Evolutionary conservation across 495 filamentous ascomycete species (phyloP), one percentile per base, ranked within the genome.

Genomic region (Parachaetomium inaequale): DNA sequence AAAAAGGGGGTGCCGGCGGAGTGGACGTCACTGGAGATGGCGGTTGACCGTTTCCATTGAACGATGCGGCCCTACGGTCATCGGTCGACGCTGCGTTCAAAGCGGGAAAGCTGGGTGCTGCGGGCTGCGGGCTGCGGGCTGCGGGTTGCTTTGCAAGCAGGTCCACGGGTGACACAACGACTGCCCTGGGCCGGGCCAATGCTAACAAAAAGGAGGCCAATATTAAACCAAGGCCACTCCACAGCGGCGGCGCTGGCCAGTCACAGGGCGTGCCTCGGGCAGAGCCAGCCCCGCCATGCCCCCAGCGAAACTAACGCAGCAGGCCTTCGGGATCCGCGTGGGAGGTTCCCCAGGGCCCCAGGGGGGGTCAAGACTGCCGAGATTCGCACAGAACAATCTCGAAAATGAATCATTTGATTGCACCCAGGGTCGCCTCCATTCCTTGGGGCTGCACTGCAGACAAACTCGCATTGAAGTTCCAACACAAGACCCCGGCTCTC

Each of bases 201-300:
- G 53, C 58, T 62, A 62, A 58, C 63, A 62, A 65, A 65, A 65
- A 65, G 63, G 63, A 62, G 54, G 34, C 54, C 63, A 61, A 65
- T 65, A 42, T 52, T 53, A 56, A 57, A 47, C 23, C 58, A 38
- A 53, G 57, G 53, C 46, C 58, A 19, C 62, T 52, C 56, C 43
- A 29, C 50, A 47, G 6, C n/a, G 25, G 6, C 12, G 8, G 3
- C 36, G 4, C 21, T n/a, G 38, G 26, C 58, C 58, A 65, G 53
- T 62, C 53, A 61, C 36, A 62, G 2, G 32, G 26, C 58, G 21
- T 1, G 32, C 47, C 36, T 57, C 58, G 23, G 32, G 34, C 54
- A 58, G 28, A 60, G 51, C 7, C 17, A 60, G 40, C 59, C 52
- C 63, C 57, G 43, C 63, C 59, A 56, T 38, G 32, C 46, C 29